phyloP scores from a whole-genome alignment of 768 basidiomycete genomes.

The Jaapia argillacea region DNA sequence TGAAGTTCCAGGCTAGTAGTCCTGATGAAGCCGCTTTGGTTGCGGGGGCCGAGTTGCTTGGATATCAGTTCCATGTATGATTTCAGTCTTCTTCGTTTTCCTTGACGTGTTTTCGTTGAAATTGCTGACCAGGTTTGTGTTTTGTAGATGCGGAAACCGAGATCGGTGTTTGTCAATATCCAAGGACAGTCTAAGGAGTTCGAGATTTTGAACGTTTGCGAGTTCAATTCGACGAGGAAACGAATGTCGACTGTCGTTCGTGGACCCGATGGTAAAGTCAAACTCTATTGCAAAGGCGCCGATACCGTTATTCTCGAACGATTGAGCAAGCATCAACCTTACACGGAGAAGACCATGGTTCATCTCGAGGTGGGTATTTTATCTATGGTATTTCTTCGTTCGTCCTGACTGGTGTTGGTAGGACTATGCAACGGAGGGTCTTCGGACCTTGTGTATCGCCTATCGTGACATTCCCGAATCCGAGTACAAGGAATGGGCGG shows the following conservation, averaged over 20 bases:
- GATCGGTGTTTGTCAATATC: constrained; percentile 85
- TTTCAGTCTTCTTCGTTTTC: background rate
- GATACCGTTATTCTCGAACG: constrained; percentile 97
- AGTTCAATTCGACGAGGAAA: constrained; percentile 97
- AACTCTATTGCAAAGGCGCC: constrained; percentile 93
- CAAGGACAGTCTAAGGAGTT: constrained; percentile 68
- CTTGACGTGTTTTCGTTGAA: background rate
- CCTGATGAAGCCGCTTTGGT: constrained; percentile 97
- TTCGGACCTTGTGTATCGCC: constrained; percentile 93
- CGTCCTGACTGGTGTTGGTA: constrained; percentile 16
- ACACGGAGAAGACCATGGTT: constrained; percentile 73
- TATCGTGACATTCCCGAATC: constrained; percentile 86
- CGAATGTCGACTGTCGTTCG: constrained; percentile 95
- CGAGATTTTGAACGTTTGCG: constrained; percentile 92
- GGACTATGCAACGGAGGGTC: constrained; percentile 96
- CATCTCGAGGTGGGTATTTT: constrained; percentile 72
- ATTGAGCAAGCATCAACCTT: constrained; percentile 75
- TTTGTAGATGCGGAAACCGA: constrained; percentile 89
- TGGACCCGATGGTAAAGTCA: constrained; percentile 82
- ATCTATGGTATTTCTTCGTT: background rate
- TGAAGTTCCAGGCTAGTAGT: constrained; percentile 90
- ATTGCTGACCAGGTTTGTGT: background rate
- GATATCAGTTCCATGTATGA: constrained; percentile 89
- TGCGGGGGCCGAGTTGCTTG: constrained; percentile 83
- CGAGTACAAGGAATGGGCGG: constrained; percentile 85